Base-by-base conservation (phyloP, 768 basidiomycete genomes). In the Amanita jacksonii region DNA sequence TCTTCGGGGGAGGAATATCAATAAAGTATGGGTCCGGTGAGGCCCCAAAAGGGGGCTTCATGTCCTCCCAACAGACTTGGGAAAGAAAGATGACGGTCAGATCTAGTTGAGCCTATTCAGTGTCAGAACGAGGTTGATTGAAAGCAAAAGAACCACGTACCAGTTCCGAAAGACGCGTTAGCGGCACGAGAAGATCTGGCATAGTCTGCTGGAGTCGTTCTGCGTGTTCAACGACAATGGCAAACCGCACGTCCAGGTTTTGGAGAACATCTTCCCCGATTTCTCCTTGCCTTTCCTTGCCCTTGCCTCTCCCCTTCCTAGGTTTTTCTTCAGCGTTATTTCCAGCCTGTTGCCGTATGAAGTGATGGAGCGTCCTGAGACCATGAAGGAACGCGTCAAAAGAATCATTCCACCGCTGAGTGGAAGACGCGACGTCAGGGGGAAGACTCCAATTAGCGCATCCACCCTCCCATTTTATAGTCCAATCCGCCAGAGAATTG, bases 351-450 rank as follows among this genome's bases (percentile, higher is more conserved):
- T n/a, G n/a, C 43, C 49, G 32, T 32, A 35, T 47, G 15, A n/a
- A 70, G 46, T 37, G 61, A 48, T 38, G 58, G 8, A 70, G 48
- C 41, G 69, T 62, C 30, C 67, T 61, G 42, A 88, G 56, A 0
- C 84, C 84, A 48, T 82, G 80, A n/a, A 85, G 47, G 51, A 87
- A 87, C 9, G 67, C 64, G 45, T 86, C 85, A 18, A 86, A 54
- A 45, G 64, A 79, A 25, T 81, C 79, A 52, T 79, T 85, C 64
- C 71, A 82, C 46, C 73, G 54, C 40, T 68, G 55, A 6, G 57
- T 58, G 13, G 12, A 31, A 8, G 36, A 37, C 4, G 24, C 24
- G n/a, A 24, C 13, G 4, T 62, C 65, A 4, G 62, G 56, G 10
- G 59, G 63, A 6, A 63, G 52, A 7, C 56, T 54, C 83, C 82